Evolutionary conservation across 1,284 basidiomycete species (phyloP), one percentile per base, ranked within the genome.

Genomic region (Cutaneotrichosporon dermatis): DNA sequence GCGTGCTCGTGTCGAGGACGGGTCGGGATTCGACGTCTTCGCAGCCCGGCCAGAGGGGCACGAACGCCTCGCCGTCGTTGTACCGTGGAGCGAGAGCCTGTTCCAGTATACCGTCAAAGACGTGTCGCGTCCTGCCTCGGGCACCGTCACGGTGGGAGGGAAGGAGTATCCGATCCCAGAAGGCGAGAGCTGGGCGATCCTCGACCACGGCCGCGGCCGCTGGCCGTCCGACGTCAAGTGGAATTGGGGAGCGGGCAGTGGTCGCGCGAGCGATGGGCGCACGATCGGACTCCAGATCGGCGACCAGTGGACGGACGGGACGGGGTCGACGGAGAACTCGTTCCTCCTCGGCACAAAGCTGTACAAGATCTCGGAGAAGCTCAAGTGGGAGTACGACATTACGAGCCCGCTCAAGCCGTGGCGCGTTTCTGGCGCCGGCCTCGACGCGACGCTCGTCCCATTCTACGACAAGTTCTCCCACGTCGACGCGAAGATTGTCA

Each of bases 81-180:
- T 25, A 10, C 16, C 16, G 58, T 63, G 61, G 61, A 45, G 49
- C 33, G 55, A 59, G 10, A 39, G 40, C 2, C 35, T 59, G 52
- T 63, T 63, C 58, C 61, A 63, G 58, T 59, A 63, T 49, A 63
- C 61, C 0, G 58, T 63, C 45, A 63, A 63, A 44, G 58, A 63
- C 52, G 53, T 63, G 10, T 49, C 39, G 9, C 58, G 58, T 7
- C 61, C 58, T 12, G 58, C 61, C 5, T 44, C 48, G 15, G 61
- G 61, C 1, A 41, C 16, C 9, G 13, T 63, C 4, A 46, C 43
- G 6, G 12, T 63, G 4, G 55, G 46, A 2, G 61, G 52, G 13
- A 9, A 15, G 33, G 34, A 13, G 13, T 40, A 39, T 15, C 5
- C 10, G 0, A 16, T 54, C 7, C 33, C 25, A 0, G 36, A 46